Percentiles rank a stretch among this genome's conserved stretches.
Evolutionary conservation across 805 yeast genomes (phyloP).

Genomic region (Candida xiaguanensis): DNA sequence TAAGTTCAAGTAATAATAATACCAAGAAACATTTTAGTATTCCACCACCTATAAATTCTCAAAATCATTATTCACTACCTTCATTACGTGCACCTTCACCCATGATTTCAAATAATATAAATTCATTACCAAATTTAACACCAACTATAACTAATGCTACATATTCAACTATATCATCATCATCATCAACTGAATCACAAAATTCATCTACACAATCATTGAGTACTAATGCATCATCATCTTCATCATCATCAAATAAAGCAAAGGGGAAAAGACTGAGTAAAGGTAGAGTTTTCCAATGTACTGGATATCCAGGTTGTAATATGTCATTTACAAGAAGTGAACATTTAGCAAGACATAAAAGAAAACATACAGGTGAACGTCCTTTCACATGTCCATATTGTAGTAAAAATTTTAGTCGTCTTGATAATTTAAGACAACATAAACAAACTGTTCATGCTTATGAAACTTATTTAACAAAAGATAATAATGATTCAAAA

Average conservation of each 20-base stretch:
- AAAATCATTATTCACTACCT: constrained; percentile 2
- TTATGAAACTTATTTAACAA: constrained; percentile 28
- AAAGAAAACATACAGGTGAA: constrained; percentile 92
- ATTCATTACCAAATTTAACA: not conserved
- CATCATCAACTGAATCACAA: constrained; percentile 2
- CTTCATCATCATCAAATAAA: constrained; percentile 2
- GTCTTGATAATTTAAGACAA: constrained; percentile 86
- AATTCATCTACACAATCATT: not conserved
- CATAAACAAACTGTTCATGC: constrained; percentile 75
- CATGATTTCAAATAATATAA: not conserved
- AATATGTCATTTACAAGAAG: constrained; percentile 85
- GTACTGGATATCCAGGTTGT: constrained; percentile 84
- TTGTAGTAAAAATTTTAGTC: constrained; percentile 72
- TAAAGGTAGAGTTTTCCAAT: constrained; percentile 71
- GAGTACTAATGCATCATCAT: not conserved
- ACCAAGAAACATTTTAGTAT: not conserved
- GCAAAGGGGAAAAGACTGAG: constrained; percentile 28
- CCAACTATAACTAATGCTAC: constrained; percentile 5
- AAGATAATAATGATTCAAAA: constrained; percentile 10
- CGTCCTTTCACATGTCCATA: constrained; percentile 86
- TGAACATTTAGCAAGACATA: constrained; percentile 89
- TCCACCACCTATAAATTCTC: constrained; percentile 6
- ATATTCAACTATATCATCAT: constrained; percentile 6
- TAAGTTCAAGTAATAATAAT: too few species aligned
- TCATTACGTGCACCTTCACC: constrained; percentile 6